Percentiles rank a stretch among this genome's conserved stretches.
Evolutionary conservation across 352 stramenopile species (phyloP).

Genomic region (Phytopythium boreale): DNA sequence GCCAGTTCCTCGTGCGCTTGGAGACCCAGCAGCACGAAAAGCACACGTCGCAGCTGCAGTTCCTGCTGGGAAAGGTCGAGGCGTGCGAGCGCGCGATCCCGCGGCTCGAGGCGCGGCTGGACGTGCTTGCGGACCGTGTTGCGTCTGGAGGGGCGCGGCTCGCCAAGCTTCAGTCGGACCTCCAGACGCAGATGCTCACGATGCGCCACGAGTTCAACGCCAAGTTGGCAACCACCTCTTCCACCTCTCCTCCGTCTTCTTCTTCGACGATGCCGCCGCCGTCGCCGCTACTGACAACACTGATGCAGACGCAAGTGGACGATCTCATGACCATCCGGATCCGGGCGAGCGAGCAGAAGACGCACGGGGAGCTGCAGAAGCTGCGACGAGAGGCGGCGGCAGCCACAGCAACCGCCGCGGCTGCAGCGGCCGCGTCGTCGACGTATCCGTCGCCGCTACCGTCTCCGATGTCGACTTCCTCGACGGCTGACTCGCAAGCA

Average conservation of each 20-base stretch:
- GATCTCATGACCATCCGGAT: slow-evolving; percentile 34
- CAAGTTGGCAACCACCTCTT: slow-evolving; percentile 2
- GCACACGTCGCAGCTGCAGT: slow-evolving; percentile 48
- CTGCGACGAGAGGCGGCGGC: slow-evolving; percentile 19
- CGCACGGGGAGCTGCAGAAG: slow-evolving; percentile 28
- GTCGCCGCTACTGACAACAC: slow-evolving; percentile 24
- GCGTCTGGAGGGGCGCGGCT: slow-evolving; percentile 36
- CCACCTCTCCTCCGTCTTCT: not conserved
- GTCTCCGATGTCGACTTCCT: not conserved
- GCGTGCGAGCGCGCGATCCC: slow-evolving; percentile 60
- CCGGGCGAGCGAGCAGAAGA: slow-evolving; percentile 27
- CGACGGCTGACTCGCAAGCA: slow-evolving; percentile 13
- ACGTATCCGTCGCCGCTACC: not conserved
- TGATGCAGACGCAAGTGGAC: slow-evolving; percentile 52
- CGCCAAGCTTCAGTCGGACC: slow-evolving; percentile 38
- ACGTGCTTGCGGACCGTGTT: slow-evolving; percentile 57
- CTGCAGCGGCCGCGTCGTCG: slow-evolving; percentile 10
- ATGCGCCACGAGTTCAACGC: slow-evolving; percentile 25
- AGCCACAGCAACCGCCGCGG: not conserved
- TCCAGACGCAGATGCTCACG: slow-evolving; percentile 29
- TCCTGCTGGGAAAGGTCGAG: slow-evolving; percentile 54
- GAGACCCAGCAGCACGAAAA: slow-evolving; percentile 62
- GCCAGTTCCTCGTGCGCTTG: slow-evolving; percentile 52
- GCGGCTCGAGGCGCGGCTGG: slow-evolving; percentile 50
- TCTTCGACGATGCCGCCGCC: not conserved